Evolutionary conservation across 768 basidiomycete genomes (phyloP).

Genomic region (Lepiota venenata): DNA sequence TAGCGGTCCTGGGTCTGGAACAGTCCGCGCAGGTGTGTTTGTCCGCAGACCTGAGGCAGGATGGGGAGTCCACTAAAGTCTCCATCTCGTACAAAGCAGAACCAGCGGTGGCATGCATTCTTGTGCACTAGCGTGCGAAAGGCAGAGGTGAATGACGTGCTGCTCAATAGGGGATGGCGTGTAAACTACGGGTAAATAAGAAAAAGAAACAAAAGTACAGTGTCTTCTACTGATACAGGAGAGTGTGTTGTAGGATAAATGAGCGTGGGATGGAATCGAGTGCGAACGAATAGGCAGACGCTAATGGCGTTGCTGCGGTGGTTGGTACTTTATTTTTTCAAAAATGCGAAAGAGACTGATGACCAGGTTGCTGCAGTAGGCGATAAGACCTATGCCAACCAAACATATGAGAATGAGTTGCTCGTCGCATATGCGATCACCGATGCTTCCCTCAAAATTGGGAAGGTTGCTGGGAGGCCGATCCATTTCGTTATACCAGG

Average conservation of each 20-base stretch:
- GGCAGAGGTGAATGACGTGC: neutral
- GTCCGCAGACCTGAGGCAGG: neutral
- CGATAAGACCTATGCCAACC: slow-evolving; percentile 71
- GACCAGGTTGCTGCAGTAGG: slow-evolving; percentile 82
- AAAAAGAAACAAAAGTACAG: slow-evolving; percentile 1
- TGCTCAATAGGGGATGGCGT: neutral
- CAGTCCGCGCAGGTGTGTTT: slow-evolving; percentile 1
- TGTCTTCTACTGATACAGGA: slow-evolving; percentile 6
- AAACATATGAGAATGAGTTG: slow-evolving; percentile 78
- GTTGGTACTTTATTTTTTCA: slow-evolving; percentile 82
- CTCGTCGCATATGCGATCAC: slow-evolving; percentile 63
- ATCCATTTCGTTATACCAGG: slow-evolving; percentile 76
- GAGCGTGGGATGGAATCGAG: neutral
- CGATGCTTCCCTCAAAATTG: slow-evolving; percentile 40
- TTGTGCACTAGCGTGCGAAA: slow-evolving; percentile 3
- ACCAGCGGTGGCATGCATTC: neutral
- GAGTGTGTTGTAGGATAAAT: neutral
- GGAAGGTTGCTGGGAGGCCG: slow-evolving; percentile 44
- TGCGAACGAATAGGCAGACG: neutral
- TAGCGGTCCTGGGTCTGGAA: slow-evolving; percentile 1
- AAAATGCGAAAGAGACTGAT: slow-evolving; percentile 86
- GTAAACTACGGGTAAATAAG: neutral
- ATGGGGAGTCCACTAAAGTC: neutral
- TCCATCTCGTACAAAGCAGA: slow-evolving; percentile 6
- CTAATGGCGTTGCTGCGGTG: slow-evolving; percentile 21